Base-by-base conservation (phyloP, 1,284 basidiomycete species). In the Boletus mariae region DNA sequence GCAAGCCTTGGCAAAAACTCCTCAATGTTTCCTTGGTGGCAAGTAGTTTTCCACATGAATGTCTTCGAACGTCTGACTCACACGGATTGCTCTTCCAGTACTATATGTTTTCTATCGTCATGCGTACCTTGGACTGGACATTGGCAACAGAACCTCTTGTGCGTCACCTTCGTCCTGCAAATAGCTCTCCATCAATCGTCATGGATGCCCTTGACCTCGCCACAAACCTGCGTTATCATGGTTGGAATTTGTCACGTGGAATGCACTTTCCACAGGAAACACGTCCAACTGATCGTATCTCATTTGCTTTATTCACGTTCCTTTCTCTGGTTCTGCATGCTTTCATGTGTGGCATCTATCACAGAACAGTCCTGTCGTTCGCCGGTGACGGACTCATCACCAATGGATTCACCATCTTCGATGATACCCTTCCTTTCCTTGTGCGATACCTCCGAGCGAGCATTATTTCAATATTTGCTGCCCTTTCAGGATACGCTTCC, bases 151-250 rank as follows among this genome's bases (percentile, higher is more conserved):
- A 49, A 25, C 48, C 48, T 9, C 25, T 49, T n/a, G 41, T 43
- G 31, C 48, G 48, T 26, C 23, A 42, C 9, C 34, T 45, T 9
- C 55, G 48, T 29, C 54, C 61, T 12, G 25, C 2, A 11, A 54
- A 51, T 10, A 35, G 45, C 0, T 17, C 31, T 6, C 52, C 56
- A 8, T 61, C 59, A 4, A 47, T 20, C 3, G 51, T 70, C 17
- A 55, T 70, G 38, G 77, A 85, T 54, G 74, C 77, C 0, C 59
- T 76, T n/a, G 79, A 84, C 54, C 71, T 85, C 15, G 59, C 57
- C 11, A 67, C 66, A 54, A 79, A 75, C 55, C 57, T 77, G 5
- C 79, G 82, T 9, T 82, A 82, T 5, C 58, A 72, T 31, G 80
- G 77, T 11, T 85, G 83, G 82, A 41, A 54, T 34, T 63, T 60